Evolutionary conservation across 1,139 yeast species (phyloP), one percentile per base, ranked within the genome.

Genomic region (Diutina rugosa): DNA sequence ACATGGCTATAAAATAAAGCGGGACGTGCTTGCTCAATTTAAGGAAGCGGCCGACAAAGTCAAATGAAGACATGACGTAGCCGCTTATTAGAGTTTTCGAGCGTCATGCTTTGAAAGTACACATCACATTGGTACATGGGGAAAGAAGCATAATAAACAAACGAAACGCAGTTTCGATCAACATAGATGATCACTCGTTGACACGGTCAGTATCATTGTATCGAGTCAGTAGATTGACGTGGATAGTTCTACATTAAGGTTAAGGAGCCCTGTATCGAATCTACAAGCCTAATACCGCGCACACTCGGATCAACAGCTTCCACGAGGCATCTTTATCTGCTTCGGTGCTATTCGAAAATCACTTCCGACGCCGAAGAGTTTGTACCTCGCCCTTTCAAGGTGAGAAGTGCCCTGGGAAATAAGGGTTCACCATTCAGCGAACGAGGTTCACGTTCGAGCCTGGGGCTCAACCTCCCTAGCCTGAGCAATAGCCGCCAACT

Each of bases 1-100:
- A 46, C 95, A 91, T 65, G 84, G 90, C 6, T 93, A 87, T 68
- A 77, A 80, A 58, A 83, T 90, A 58, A 84, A 85, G 58, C 82
- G 79, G 49, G 90, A 84, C 4, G 84, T 84, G 52, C 80, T 80
- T 64, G 75, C 74, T 1, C 77, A 79, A 56, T 78, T 88, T 58
- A 70, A 65, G 26, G 48, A 44, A 10, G 32, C 41, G 12, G 54
- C 49, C 2, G 54, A 35, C 12, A 26, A 30, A n/a, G 30, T 28
- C 16, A 28, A 46, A 2, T 35, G n/a, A 35, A 12, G 16, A 35
- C 4, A 35, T 21, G 26, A 21, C 26, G 26, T 21, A 21, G 26
- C 26, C 26, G 26, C 26, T 21, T 21, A 21, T 21, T 18, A 18
- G 18, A 18, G 18, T 18, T 18, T 18, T 21, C 26, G 26, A 21